These are phyloP conservation scores for Malassezia obtusa DNA, from an alignment of 1,284 basidiomycete genomes.

Conservation along the genomic window DNA sequence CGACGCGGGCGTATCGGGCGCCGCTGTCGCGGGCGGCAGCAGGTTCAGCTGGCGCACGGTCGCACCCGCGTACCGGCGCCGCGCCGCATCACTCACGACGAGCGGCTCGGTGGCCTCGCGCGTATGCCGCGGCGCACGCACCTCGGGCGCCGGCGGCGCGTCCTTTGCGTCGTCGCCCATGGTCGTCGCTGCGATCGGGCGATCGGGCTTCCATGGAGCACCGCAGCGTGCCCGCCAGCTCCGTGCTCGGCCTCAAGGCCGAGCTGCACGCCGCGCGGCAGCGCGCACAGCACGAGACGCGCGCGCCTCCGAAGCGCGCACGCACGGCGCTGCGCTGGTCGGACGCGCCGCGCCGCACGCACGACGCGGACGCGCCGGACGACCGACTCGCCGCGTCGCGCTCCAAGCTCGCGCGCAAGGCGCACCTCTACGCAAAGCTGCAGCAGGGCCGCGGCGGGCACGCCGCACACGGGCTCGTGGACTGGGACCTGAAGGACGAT, in stretches of 20 bases:
- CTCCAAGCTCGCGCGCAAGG: conserved; percentile 62
- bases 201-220: conserved; percentile 2
- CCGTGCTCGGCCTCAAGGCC: conserved; percentile 24
- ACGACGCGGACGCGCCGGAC: not conserved
- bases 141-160: not conserved
- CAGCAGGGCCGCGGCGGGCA: conserved; percentile 69
- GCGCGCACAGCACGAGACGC: not conserved
- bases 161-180: not conserved
- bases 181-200: not conserved
- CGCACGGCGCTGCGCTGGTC: not conserved
- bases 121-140: not conserved
- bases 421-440: conserved; percentile 70
- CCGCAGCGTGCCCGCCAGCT: conserved; percentile 12
- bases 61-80: not conserved
- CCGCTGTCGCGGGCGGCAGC: conserved; percentile 4
- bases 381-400: conserved; percentile 56
- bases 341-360: not conserved
- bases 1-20: not conserved
- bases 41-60: conserved; percentile 6
- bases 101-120: not conserved
- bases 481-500: conserved; percentile 69
- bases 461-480: conserved; percentile 64
- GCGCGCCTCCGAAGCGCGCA: not conserved
- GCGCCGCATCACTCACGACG: not conserved
- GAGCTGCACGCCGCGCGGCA: conserved; percentile 24